Evolutionary conservation across 306 rosid species (phyloP), one percentile per base, ranked within the genome.

Genomic region (Glycyrrhiza uralensis): DNA sequence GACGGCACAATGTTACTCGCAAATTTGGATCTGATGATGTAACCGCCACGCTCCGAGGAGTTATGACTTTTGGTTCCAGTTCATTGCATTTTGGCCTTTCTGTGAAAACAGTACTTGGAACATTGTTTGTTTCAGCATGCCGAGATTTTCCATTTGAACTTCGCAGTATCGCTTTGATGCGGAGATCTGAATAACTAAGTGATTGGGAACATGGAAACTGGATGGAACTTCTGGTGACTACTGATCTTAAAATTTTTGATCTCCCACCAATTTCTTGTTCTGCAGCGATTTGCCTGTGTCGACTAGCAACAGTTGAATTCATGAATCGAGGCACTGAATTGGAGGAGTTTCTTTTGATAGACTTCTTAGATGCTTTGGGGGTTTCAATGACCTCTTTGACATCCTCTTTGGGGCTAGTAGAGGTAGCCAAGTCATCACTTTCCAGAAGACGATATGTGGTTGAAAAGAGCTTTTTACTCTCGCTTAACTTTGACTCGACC

Each of bases 241-340:
- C 82, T 26, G 85, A 77, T 76, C 90, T 81, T 47, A 77, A 66
- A 66, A 78, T 80, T 84, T 82, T 91, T 62, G 82, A 70, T 75
- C 80, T 83, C 30, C 77, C 78, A 1, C 33, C 51, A 50, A 80
- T 58, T 61, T 82, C 87, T 59, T 67, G 80, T 71, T 93, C 97
- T 7, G 84, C 79, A 30, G 84, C 82, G 63, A 83, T 82, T 68
- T 87, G 79, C 75, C 97, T 91, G 46, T 86, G 94, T 45, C 98
- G 94, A 84, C 98, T 93, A 59, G 98, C 97, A 54, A 68, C 90
- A 2, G 98, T 93, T 15, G 98, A 86, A 63, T 84, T 93, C 98
- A 93, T 93, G 89, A 93, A 93, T 74, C 94, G 92, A 59, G 97
- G 98, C 85, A 75, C 60, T 10, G 92, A 93, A 71, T 63, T 84